Evolutionary conservation across 768 basidiomycete species (phyloP).

Genomic region (Tylopilus sp.): DNA sequence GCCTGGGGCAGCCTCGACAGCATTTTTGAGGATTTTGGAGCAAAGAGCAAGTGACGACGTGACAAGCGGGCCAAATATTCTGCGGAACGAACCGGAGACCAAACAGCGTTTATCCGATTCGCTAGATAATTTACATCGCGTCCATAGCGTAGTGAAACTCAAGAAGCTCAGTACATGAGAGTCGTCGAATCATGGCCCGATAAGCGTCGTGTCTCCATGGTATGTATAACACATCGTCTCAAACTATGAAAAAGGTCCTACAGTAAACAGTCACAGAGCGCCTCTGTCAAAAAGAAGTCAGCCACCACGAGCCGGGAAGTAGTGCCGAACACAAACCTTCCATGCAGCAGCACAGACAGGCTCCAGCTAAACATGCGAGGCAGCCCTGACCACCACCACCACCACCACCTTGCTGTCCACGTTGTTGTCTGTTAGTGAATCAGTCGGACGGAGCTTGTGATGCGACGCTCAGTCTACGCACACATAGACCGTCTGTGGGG

Average conservation of each 20-base stretch:
- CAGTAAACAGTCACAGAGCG: slow-evolving; percentile 69
- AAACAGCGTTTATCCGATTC: slow-evolving; percentile 18
- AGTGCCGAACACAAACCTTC: slow-evolving; percentile 38
- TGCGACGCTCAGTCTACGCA: slow-evolving; percentile 41
- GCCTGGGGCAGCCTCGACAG: slow-evolving; percentile 77
- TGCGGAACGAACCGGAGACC: slow-evolving; percentile 42
- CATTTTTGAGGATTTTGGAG: slow-evolving; percentile 64
- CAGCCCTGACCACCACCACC: slow-evolving; percentile 32
- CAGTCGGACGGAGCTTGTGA: not conserved
- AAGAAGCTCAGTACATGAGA: slow-evolving; percentile 17
- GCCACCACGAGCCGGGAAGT: slow-evolving; percentile 29
- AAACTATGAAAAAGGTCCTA: slow-evolving; percentile 16
- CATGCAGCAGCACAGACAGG: slow-evolving; percentile 48
- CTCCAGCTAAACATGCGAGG: slow-evolving; percentile 47
- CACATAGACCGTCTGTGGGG: slow-evolving; percentile 84
- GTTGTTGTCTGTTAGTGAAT: slow-evolving; percentile 38
- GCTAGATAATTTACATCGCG: slow-evolving; percentile 30
- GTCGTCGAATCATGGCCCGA: slow-evolving; percentile 10
- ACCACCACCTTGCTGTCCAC: slow-evolving; percentile 33
- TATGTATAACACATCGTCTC: slow-evolving; percentile 9
- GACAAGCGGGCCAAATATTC: slow-evolving; percentile 40
- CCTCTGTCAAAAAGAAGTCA: slow-evolving; percentile 41
- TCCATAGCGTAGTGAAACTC: slow-evolving; percentile 9
- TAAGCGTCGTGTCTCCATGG: slow-evolving; percentile 10
- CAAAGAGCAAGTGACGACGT: slow-evolving; percentile 36